Base-by-base conservation (phyloP, 2,329 filamentous ascomycete species). In the Leptographium flavum region DNA sequence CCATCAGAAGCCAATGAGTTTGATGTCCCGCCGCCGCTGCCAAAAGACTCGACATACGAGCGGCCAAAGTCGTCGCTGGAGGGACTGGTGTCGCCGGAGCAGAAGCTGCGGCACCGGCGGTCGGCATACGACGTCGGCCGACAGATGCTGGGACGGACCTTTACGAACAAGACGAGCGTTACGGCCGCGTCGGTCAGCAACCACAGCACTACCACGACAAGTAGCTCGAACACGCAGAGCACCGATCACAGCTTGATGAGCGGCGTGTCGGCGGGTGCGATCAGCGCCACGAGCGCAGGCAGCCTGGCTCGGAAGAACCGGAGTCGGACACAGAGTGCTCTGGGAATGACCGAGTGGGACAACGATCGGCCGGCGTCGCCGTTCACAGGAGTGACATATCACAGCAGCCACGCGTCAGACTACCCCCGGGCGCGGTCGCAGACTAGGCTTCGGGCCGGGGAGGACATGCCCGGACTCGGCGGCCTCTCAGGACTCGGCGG, bases 201-300 rank as follows among this genome's bases (percentile, higher is more conserved):
- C 42, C 78, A 81, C 52, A 88, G 81, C 53, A 77, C 69, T 25
- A 69, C 70, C 3, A 84, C 80, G 7, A 76, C 78, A 40, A 78
- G 81, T 52, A 88, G 81, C 53, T 77, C 68, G 30, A 70, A 70
- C 3, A 84, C 80, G 1, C 78, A 84, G 53, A 79, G 78, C 58
- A 95, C 87, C 15, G 79, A 81, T 54, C 78, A 82, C 54, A 96
- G 86, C 56, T 62, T 98, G 37, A 95, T 95, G 90, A 96, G 90
- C 60, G 92, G 90, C 3, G 73, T 77, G 43, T 96, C 92, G 44
- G 92, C 92, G 1, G 81, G 88, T 42, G 90, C 76, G 13, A 87
- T 95, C 62, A 96, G 90, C 60, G 85, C 87, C 42, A 96, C 92
- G 15, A 96, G 92, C 63, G 92, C 92, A 15, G 92, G 88, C 45